Base-by-base conservation (phyloP, 2,329 filamentous ascomycete genomes). In the Xylariaceae sp. region DNA sequence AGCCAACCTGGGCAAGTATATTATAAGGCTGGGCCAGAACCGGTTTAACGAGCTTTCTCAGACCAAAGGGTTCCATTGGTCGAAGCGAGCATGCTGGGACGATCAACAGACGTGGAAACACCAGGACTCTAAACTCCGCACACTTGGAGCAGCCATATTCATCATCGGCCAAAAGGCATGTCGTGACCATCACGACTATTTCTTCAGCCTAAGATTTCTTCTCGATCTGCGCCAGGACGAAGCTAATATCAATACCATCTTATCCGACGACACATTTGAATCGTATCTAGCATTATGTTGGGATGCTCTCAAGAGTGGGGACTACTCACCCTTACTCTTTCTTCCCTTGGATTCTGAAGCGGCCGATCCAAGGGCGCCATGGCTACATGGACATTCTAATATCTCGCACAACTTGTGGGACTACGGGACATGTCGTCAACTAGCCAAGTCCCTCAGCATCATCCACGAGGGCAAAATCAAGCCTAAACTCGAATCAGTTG, bases 31-130 rank as follows among this genome's bases (percentile, higher is more conserved):
- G 6, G 53, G 53, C 6, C 53, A 56, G 47, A 52, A 12, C 41
- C 46, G 53, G 3, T 52, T 56, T 19, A 56, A 56, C 33, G 47
- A 56, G n/a, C 34, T 56, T 41, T 46, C 53, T 9, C 19, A 19
- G n/a, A 40, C 53, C 21, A 56, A 52, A 23, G 53, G 53, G 12
- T 56, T 56, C 23, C 53, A 36, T 5, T 56, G 47, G 53, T 51
- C 40, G 14, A 56, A 39, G 34, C 53, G 53, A 29, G 53, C 53
- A 24, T 56, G 53, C 21, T 56, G 53, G 53, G 47, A 52, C 34
- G 53, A 56, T n/a, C 53, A 56, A 29, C 47, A 56, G 5, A 52
- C 47, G 21, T 56, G 53, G 53, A 56, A 56, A 28, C 40, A 41
- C 4, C 53, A 56, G 12, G 40, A 56, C 40, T 40, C 53, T 3